Conservation (phyloP, 805 yeast genomes). For the Candida berthetii region DNA sequence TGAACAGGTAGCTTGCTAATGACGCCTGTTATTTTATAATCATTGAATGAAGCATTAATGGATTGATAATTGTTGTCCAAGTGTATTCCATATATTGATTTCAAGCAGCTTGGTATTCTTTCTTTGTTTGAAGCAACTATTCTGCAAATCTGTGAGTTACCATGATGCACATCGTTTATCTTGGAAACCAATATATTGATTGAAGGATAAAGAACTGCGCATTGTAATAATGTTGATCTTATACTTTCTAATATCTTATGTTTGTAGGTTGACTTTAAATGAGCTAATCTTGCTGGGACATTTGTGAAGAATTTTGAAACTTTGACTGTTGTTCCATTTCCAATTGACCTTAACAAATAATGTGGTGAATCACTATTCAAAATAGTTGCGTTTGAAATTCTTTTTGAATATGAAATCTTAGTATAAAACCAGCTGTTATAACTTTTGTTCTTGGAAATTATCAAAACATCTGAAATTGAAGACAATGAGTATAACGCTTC, state of each 20-base stretch:
- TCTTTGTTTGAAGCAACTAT: neutral
- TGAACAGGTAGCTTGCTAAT: conserved; percentile 31
- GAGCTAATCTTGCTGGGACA: conserved; percentile 36
- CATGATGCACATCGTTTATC: neutral
- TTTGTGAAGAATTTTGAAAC: conserved; percentile 34
- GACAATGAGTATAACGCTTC: conserved; percentile 56
- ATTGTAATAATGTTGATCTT: conserved; percentile 22
- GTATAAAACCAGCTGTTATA: conserved; percentile 22
- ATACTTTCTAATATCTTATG: conserved; percentile 21
- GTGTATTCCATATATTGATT: conserved; percentile 24
- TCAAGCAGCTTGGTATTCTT: conserved; percentile 8
- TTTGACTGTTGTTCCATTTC: conserved; percentile 33
- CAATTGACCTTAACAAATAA: neutral
- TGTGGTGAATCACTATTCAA: conserved; percentile 3
- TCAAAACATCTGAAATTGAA: conserved; percentile 36
- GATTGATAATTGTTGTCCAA: conserved; percentile 18
- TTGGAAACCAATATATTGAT: conserved; percentile 11
- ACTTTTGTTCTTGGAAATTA: conserved; percentile 37
- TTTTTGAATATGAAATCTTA: conserved; percentile 5
- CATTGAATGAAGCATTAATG: conserved; percentile 20
- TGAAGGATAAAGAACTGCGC: conserved; percentile 20
- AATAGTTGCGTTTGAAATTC: conserved; percentile 7
- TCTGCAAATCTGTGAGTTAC: conserved; percentile 5
- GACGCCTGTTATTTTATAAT: conserved; percentile 27
- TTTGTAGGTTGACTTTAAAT: conserved; percentile 16